These are phyloP conservation scores for Penicillium psychrosexuale DNA, from an alignment of 2,329 filamentous ascomycete genomes.

Conservation along the genomic window DNA sequence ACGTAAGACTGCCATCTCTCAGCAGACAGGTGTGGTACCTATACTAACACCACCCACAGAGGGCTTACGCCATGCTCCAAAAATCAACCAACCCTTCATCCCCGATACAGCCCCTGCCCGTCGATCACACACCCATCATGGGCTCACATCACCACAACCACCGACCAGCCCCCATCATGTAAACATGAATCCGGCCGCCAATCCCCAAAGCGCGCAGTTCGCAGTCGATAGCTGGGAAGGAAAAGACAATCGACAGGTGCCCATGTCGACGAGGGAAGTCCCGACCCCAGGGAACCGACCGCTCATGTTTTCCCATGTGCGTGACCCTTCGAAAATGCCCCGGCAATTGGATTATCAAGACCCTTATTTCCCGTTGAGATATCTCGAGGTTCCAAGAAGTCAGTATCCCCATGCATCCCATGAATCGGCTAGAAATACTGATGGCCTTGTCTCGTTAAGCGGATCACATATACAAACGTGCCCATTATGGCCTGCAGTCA, in stretches of 20 bases:
- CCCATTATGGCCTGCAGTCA: conserved; percentile 77
- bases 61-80: conserved; percentile 41
- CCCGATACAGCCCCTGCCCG: conserved; percentile 39
- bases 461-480: conserved; percentile 78
- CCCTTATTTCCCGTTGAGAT: conserved; percentile 37
- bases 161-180: conserved; percentile 21
- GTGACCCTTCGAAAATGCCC: conserved; percentile 28
- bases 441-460: conserved; percentile 28
- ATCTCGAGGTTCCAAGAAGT: conserved; percentile 39
- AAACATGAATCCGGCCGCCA: conserved; percentile 30
- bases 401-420: conserved; percentile 12
- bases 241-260: conserved; percentile 35
- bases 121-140: conserved; percentile 31
- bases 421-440: neutral
- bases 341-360: conserved; percentile 41
- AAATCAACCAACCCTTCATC: conserved; percentile 40
- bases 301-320: conserved; percentile 31
- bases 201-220: conserved; percentile 31
- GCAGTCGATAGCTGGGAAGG: conserved; percentile 39
- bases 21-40: neutral
- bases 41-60: conserved; percentile 27
- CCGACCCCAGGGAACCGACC: conserved; percentile 45
- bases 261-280: conserved; percentile 42
- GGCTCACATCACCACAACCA: conserved; percentile 36
- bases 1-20: conserved; percentile 13